Conservation (phyloP, 2,329 filamentous ascomycete genomes). For the Aspergillus melleus region DNA sequence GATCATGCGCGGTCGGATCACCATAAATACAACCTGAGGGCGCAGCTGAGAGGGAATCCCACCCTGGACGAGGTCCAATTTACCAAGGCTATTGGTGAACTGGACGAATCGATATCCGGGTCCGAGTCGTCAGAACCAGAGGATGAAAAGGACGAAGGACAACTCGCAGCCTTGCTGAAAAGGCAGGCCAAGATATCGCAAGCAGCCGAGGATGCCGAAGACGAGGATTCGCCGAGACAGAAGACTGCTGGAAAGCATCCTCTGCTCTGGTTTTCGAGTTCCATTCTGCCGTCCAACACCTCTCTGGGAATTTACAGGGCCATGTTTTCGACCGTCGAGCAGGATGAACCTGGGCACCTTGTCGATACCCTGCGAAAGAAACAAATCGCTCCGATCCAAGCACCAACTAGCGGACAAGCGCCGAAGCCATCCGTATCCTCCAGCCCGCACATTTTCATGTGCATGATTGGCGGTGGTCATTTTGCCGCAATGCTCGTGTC, state of each 20-base stretch:
- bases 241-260: constrained; percentile 67
- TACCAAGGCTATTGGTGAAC: constrained; percentile 76
- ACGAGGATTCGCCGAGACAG: constrained; percentile 45
- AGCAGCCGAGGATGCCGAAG: constrained; percentile 47
- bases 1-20: constrained; percentile 86
- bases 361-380: constrained; percentile 71
- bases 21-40: constrained; percentile 92
- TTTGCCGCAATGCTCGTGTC: constrained; percentile 97
- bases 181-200: constrained; percentile 73
- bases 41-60: constrained; percentile 73
- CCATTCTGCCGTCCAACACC: constrained; percentile 71
- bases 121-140: constrained; percentile 70
- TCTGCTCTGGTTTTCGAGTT: constrained; percentile 80
- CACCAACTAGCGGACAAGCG: constrained; percentile 37
- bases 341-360: constrained; percentile 62
- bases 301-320: constrained; percentile 85
- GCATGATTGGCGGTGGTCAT: constrained; percentile 97
- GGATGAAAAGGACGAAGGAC: constrained; percentile 60
- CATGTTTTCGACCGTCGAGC: constrained; percentile 72
- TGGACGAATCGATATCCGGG: constrained; percentile 90
- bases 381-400: constrained; percentile 67
- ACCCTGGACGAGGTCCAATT: constrained; percentile 81
- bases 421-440: constrained; percentile 47
- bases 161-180: constrained; percentile 72
- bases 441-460: constrained; percentile 87